Base-by-base conservation (phyloP, 306 rosid genomes). In the Vachellia collinsii region DNA sequence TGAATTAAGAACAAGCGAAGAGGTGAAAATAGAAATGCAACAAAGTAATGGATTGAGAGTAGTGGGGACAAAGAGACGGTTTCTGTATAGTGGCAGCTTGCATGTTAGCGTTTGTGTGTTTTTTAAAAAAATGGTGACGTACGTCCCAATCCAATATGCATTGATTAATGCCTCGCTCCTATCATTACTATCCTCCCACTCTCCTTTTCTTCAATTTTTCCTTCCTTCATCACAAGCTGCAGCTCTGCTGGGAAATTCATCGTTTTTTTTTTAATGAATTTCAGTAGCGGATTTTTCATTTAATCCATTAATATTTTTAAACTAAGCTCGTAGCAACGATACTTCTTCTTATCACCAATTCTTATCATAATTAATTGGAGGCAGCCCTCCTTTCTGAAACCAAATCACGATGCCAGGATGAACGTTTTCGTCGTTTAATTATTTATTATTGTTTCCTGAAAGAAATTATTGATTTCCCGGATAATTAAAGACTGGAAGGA, bases 101-200 rank as follows among this genome's bases (percentile, higher is more conserved):
- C 54, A 50, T 72, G 38, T 29, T 72, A 4, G 36, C 8, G 34
- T 58, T 10, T 22, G 63, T 56, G 29, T 56, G 61, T n/a, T 6
- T n/a, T n/a, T n/a, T 11, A 12, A 3, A 56, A 72, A 12, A 22
- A 51, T 0, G 19, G 47, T 36, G 77, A 51, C 37, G 47, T 51
- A 51, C 77, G 36, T 51, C 47, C 48, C 62, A 70, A 70, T 46
- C 58, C 75, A n/a, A 17, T n/a, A 9, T n/a, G 17, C 72, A 63
- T 34, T 63, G 62, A 76, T 62, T 17, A 72, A 63, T 46, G n/a
- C 4, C 34, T 16, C 16, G 23, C 34, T 16, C 16, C 41, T 16
- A 16, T 43, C 41, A 62, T 62, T 10, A 76, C 19, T 0, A 43
- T 4, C 43, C 7, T 61, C 62, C 22, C 14, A 10, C 6, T 76